These are phyloP conservation scores for Corylus americana DNA, from an alignment of 306 rosid species.

Conservation along the genomic window DNA sequence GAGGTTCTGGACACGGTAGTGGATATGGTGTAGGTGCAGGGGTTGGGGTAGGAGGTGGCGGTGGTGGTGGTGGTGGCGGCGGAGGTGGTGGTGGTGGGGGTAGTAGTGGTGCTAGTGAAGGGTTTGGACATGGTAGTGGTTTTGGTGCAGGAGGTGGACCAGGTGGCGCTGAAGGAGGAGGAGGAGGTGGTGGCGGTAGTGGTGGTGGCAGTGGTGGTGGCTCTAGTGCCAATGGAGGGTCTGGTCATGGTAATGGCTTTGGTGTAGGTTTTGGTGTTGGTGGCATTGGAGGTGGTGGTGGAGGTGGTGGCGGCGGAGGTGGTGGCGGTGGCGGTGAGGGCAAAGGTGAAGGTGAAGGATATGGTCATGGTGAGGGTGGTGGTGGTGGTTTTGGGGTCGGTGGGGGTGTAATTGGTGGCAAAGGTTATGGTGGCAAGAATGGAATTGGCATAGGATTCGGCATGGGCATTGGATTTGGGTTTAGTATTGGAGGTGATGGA, in stretches of 20 bases:
- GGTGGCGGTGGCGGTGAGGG: conserved; percentile 4
- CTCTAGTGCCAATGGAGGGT: conserved; percentile 15
- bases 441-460: conserved; percentile 57
- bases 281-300: conserved; percentile 20
- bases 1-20: conserved; percentile 53
- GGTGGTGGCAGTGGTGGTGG: conserved; percentile 24
- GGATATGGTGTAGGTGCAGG: conserved; percentile 46
- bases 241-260: conserved; percentile 44
- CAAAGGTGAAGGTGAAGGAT: conserved; percentile 13
- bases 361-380: conserved; percentile 34
- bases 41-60: conserved; percentile 17
- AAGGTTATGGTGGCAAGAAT: conserved; percentile 14
- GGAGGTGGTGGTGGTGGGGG: conserved; percentile 35
- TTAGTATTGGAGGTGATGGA: conserved; percentile 40
- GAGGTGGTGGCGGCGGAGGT: not conserved
- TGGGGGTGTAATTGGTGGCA: conserved; percentile 10
- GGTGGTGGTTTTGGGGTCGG: conserved; percentile 3
- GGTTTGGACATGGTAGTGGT: conserved; percentile 46
- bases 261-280: conserved; percentile 33
- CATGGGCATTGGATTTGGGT: conserved; percentile 55
- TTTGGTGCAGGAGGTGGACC: conserved; percentile 27
- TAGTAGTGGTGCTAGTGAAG: conserved; percentile 26
- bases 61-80: conserved; percentile 28
- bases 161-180: not conserved
- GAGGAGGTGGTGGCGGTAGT: conserved; percentile 28